Evolutionary conservation across 2,329 filamentous ascomycete genomes (phyloP).

Genomic region (Phialocephala subalpina): DNA sequence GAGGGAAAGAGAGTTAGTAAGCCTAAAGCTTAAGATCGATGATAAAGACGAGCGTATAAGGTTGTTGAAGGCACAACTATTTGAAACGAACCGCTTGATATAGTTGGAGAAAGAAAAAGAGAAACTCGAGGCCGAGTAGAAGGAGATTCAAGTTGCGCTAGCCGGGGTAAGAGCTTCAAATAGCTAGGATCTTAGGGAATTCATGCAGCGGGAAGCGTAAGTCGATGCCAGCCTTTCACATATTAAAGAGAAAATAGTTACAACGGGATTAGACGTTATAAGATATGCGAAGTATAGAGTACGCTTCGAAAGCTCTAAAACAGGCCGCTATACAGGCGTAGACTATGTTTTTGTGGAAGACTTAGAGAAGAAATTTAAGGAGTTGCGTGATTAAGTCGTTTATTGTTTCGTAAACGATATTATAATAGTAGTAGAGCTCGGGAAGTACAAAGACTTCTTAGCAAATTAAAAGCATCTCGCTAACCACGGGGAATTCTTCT

Average conservation of each 20-base stretch:
- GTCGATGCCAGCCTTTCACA: slow-evolving; percentile 32
- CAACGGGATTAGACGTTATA: slow-evolving; percentile 31
- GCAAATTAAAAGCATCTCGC: slow-evolving; percentile 32
- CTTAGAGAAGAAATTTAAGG: slow-evolving; percentile 28
- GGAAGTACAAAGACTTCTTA: slow-evolving; percentile 33
- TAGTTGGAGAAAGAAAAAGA: slow-evolving; percentile 32
- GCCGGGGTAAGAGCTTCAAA: slow-evolving; percentile 27
- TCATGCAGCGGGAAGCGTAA: slow-evolving; percentile 29
- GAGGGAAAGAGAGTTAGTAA: slow-evolving; percentile 32
- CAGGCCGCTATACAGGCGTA: slow-evolving; percentile 25
- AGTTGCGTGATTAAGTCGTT: slow-evolving; percentile 31
- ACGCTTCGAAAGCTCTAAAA: slow-evolving; percentile 34
- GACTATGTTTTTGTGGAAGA: slow-evolving; percentile 32
- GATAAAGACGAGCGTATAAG: slow-evolving; percentile 33
- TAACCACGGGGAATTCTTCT: slow-evolving; percentile 31
- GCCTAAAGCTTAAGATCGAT: slow-evolving; percentile 28
- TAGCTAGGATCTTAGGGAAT: slow-evolving; percentile 32
- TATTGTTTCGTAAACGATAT: slow-evolving; percentile 33
- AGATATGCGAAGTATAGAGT: slow-evolving; percentile 32
- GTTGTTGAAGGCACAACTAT: slow-evolving; percentile 32
- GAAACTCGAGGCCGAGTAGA: slow-evolving; percentile 31
- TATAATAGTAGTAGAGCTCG: slow-evolving; percentile 31
- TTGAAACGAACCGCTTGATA: slow-evolving; percentile 33
- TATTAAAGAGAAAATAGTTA: slow-evolving; percentile 32
- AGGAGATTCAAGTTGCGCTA: slow-evolving; percentile 32